Base-by-base conservation (phyloP, 441 rosid genomes). In the Croton setiger region DNA sequence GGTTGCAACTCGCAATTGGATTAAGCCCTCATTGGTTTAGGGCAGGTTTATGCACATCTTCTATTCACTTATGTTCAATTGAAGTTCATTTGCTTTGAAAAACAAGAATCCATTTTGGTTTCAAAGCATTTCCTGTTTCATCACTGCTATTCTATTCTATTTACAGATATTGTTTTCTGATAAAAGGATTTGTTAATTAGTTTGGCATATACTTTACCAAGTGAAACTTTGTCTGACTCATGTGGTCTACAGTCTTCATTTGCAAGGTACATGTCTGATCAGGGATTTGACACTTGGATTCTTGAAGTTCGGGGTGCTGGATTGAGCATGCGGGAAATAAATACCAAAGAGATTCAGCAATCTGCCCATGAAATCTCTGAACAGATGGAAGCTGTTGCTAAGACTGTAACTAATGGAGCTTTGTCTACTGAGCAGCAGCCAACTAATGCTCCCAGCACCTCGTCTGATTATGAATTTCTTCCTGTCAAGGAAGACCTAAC, bases 291-390 rank as follows among this genome's bases (percentile, higher is more conserved):
- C 74, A 95, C 99, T 0, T 95, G 99, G 99, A 74, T 95, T 76
- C 95, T 94, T 41, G 98, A 94, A 83, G 90, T 94, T 68, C 88
- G 98, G 74, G 99, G 98, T 60, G 97, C 98, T 45, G 98, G 99
- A 12, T 79, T 94, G 79, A 94, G 99, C 57, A 76, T 85, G 31
- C 79, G 69, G 67, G 93, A 70, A 67, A 84, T 87, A 27, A 79
- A 79, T 79, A 60, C 84, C 18, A 72, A 90, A 82, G 88, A 81
- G 37, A 76, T 76, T 64, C 73, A 84, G 75, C 83, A 82, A 67
- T 81, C 87, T 67, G 84, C 91, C 15, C 70, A 76, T 56, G 76
- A 73, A 68, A 71, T 74, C 23, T 90, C 90, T 6, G 67, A 79
- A 67, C 85, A 72, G 80, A 88, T 94, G 78, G 94, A 87, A 75